Evolutionary conservation across 495 filamentous ascomycete species (phyloP).

Genomic region (Oidiodendron maius): DNA sequence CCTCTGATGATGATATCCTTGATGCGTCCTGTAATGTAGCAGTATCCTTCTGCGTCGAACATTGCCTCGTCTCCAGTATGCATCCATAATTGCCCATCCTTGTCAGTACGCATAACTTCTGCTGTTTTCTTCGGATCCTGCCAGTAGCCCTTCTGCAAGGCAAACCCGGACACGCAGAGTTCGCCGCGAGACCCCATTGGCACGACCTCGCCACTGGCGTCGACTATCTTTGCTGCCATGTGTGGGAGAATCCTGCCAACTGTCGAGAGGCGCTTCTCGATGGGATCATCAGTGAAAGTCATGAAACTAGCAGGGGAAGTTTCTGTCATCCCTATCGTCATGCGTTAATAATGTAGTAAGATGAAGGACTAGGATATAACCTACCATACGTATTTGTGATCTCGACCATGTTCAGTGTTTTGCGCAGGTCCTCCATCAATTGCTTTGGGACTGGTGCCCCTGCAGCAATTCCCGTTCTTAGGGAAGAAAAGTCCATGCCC

Average conservation of each 20-base stretch:
- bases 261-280: constrained; percentile 52
- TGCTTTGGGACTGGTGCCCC: constrained; percentile 59
- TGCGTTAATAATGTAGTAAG: not conserved
- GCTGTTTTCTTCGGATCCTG: constrained; percentile 63
- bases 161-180: constrained; percentile 63
- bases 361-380: constrained; percentile 12
- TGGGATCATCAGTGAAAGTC: constrained; percentile 57
- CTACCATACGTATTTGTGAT: constrained; percentile 59
- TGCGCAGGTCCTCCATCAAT: constrained; percentile 57
- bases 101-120: constrained; percentile 54
- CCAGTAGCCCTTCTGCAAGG: constrained; percentile 66
- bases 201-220: constrained; percentile 49
- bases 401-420: constrained; percentile 58
- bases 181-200: constrained; percentile 56
- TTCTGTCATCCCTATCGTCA: constrained; percentile 47
- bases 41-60: constrained; percentile 58
- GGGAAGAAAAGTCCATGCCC: constrained; percentile 40
- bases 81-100: constrained; percentile 55
- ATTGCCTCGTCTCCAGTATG: constrained; percentile 66
- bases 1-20: constrained; percentile 62
- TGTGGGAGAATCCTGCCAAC: constrained; percentile 66
- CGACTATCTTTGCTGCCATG: constrained; percentile 61
- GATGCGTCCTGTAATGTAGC: constrained; percentile 56
- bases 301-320: constrained; percentile 68
- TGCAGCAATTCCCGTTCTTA: constrained; percentile 63